Evolutionary conservation across 2,329 filamentous ascomycete species (phyloP), one percentile per base, ranked within the genome.

Genomic region (Fusarium cyanostomum): DNA sequence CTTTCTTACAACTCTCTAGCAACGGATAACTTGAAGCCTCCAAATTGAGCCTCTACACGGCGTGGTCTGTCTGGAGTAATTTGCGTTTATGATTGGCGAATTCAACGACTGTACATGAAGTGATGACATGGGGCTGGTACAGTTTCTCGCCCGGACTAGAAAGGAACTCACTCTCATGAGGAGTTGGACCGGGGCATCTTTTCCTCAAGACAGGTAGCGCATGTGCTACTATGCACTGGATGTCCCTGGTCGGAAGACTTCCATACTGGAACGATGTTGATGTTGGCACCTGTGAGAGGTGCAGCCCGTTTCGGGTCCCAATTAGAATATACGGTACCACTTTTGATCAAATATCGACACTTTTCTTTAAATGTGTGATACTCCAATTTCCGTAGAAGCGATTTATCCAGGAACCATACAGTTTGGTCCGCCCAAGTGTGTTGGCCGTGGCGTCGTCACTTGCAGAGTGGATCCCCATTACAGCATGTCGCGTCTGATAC

Each of bases 1-100:
- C 30, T 18, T 45, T 34, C 30, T 13, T 51, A 53, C 51, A 28
- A 37, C 52, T 55, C 42, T 65, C 41, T 66, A 96, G 92, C 91
- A 34, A 96, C 92, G 70, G 91, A 94, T 65, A 93, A 90, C 67
- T 79, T 96, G 37, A 91, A 93, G 73, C 91, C 94, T 21, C 91
- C 92, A 4, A 71, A 50, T 56, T 71, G 52, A 69, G 37, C 7
- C 41, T 13, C 9, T 9, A 21, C 16, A 34, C 10, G 12, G 10
- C 13, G 21, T 7, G 2, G 15, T n/a, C 12, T 28, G 18, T 15
- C 9, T 26, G 33, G 37, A 24, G 18, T 21, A 24, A 26, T 28
- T 16, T 41, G 27, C 12, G 48, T 57, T 46, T 49, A 28, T 51
- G 45, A 37, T 38, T 8, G 39, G 37, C 16, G 28, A 31, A 50